Percentiles rank a stretch among this genome's conserved stretches.
Evolutionary conservation across 441 rosid species (phyloP).

Genomic region (Mallotus japonicus): DNA sequence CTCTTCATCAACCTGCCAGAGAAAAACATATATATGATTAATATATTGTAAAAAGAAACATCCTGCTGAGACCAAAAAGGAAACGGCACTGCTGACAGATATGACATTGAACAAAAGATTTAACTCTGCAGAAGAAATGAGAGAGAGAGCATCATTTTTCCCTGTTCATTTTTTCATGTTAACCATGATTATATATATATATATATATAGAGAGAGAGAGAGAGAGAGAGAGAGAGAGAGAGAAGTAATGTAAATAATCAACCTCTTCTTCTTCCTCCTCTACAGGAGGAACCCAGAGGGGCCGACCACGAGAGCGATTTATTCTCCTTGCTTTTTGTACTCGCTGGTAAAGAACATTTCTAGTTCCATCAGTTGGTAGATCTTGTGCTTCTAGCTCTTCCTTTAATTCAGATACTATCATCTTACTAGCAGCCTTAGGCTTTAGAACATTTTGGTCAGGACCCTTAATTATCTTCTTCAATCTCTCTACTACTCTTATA

Average conservation of each 20-base stretch:
- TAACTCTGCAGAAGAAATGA: conserved; percentile 5
- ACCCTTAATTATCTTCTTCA: conserved; percentile 72
- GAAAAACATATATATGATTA: neutral
- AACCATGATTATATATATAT: neutral
- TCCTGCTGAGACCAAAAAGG: conserved; percentile 2
- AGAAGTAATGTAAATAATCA: conserved; percentile 12
- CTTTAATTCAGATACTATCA: conserved; percentile 86
- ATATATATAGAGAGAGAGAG: too few relatives aligned
- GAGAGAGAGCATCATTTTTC: neutral
- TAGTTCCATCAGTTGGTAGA: conserved; percentile 93
- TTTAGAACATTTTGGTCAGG: conserved; percentile 75
- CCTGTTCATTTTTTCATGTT: neutral
- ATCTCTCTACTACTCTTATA: conserved; percentile 68
- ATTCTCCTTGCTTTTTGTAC: conserved; percentile 98
- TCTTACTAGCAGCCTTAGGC: conserved; percentile 99
- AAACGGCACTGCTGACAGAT: conserved; percentile 3
- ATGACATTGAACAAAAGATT: conserved; percentile 9
- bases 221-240: neutral
- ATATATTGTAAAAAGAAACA: neutral
- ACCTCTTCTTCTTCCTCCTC: conserved; percentile 98
- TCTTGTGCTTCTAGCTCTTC: conserved; percentile 98
- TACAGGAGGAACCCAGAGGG: conserved; percentile 97
- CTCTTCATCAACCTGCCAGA: conserved; percentile 76
- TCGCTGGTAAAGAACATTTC: conserved; percentile 98
- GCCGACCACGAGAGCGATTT: conserved; percentile 94